These are phyloP conservation scores for Capsicum chinense DNA, from an alignment of 257 asterid genomes.

Conservation along the genomic window DNA sequence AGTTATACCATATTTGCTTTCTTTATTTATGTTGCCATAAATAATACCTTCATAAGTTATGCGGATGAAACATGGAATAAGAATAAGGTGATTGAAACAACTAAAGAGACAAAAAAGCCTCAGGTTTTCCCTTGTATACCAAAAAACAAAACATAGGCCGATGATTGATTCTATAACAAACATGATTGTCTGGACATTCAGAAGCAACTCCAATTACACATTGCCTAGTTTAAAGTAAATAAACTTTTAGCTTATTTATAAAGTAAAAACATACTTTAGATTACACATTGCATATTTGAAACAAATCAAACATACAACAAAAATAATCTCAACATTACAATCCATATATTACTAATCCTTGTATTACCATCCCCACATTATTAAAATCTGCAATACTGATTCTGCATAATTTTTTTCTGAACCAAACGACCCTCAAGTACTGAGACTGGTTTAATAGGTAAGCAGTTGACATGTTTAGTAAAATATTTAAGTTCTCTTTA, in stretches of 20 bases:
- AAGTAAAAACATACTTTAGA: not conserved
- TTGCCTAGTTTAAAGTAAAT: not conserved
- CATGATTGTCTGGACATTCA: not conserved
- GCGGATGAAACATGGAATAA: not conserved
- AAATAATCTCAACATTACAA: not conserved
- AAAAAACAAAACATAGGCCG: accelerated
- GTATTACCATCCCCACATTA: not conserved
- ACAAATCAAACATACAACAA: not conserved
- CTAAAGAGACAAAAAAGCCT: not conserved
- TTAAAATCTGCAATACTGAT: not conserved
- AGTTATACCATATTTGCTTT: not conserved
- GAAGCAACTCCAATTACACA: not conserved
- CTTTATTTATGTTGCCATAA: not conserved
- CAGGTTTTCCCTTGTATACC: not conserved
- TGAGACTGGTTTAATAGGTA: not conserved
- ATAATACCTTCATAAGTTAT: not conserved
- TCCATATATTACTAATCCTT: not conserved
- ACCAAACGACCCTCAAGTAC: not conserved
- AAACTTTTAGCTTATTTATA: not conserved
- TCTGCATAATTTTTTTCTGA: not conserved
- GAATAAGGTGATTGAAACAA: not conserved
- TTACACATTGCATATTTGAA: not conserved
- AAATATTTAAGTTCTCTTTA: not conserved
- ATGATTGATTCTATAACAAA: not conserved
- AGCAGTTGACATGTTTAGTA: not conserved